These are phyloP conservation scores for Phalaenopsis hybrid DNA, from an alignment of 116 monocot species.

Conservation along the genomic window DNA sequence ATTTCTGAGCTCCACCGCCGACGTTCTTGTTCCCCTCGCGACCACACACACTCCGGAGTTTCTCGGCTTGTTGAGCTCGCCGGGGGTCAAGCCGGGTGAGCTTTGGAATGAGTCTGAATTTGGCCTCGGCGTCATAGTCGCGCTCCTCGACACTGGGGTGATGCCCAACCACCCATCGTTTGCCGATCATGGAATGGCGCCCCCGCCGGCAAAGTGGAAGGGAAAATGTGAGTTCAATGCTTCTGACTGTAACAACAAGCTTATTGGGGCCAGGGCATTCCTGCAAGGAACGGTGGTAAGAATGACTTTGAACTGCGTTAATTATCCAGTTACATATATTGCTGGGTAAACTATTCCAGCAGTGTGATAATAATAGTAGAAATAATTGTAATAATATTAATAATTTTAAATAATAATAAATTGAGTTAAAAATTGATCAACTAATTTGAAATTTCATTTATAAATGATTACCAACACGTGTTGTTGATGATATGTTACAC, in stretches of 20 bases:
- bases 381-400: no score
- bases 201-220: conserved; percentile 38
- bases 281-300: not conserved
- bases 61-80: conserved; percentile 13
- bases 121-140: conserved; percentile 37
- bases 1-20: conserved; percentile 13
- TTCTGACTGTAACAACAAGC: conserved; percentile 11
- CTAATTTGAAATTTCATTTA: no score
- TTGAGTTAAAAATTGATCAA: no score
- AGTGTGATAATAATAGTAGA: no score
- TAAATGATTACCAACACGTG: no score
- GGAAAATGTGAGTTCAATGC: conserved; percentile 21
- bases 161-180: conserved; percentile 32
- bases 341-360: no score
- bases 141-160: conserved; percentile 36
- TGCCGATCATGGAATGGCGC: conserved; percentile 16
- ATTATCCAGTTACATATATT: not conserved
- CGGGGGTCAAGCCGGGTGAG: not conserved
- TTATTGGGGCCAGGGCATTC: conserved; percentile 14
- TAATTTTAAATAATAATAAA: no score
- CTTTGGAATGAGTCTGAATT: conserved; percentile 10
- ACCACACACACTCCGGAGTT: conserved; percentile 35
- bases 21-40: conserved; percentile 11
- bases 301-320: not conserved
- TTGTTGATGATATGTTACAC: no score